Conservation (phyloP, 2,329 filamentous ascomycete species). For the Aspergillus sergii region DNA sequence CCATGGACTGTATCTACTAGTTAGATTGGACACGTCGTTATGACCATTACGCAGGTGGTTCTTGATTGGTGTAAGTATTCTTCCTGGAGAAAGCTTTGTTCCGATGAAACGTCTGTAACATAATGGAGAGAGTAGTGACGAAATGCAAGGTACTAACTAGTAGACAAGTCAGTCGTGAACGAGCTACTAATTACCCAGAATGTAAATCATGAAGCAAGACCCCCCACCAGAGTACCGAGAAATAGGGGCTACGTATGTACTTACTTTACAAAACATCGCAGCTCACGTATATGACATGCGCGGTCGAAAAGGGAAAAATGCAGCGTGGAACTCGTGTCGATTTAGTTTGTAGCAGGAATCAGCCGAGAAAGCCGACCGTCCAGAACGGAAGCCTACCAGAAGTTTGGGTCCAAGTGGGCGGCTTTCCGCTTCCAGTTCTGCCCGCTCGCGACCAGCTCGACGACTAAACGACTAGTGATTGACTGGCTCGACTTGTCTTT, state of each 20-base stretch:
- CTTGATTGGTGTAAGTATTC: conserved; percentile 1
- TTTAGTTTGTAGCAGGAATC: conserved; percentile 9
- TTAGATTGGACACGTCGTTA: conserved; percentile 3
- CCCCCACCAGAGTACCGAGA: neutral
- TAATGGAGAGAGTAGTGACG: neutral
- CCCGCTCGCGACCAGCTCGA: conserved; percentile 1
- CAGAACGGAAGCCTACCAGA: conserved; percentile 10
- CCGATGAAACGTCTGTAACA: neutral
- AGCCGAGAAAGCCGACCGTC: conserved; percentile 22
- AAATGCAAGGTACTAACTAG: neutral
- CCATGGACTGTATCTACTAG: neutral
- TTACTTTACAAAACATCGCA: neutral
- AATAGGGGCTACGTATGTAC: neutral
- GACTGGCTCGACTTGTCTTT: conserved; percentile 12
- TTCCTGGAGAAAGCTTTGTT: neutral
- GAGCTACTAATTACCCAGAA: neutral
- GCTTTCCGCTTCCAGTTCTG: conserved; percentile 24
- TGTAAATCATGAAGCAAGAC: neutral
- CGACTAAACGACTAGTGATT: neutral
- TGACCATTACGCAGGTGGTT: neutral
- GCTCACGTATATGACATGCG: neutral
- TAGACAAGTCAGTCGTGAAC: neutral
- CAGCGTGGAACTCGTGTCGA: neutral
- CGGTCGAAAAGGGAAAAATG: conserved; percentile 12
- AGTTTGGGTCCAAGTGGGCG: conserved; percentile 12